Base-by-base conservation (phyloP, 345 rosid genomes). In the Tarenaya hassleriana region DNA sequence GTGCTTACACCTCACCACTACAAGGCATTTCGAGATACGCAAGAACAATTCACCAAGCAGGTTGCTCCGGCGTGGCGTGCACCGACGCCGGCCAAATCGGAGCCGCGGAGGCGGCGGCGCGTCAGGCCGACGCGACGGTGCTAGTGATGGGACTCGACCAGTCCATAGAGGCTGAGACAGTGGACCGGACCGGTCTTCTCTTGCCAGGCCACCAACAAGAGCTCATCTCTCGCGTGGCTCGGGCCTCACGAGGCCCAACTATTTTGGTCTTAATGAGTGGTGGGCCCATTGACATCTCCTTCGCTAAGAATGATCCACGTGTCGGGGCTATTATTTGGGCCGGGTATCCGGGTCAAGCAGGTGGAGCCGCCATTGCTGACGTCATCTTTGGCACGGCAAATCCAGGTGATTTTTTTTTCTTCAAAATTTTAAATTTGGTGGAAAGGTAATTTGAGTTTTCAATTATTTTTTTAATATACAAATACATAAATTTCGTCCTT, bases 281-380 rank as follows among this genome's bases (percentile, higher is more conserved):
- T 7, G 96, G 98, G 4, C 95, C 98, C 0, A 41, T 92, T 9
- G 98, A 92, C 49, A 71, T 92, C 20, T 48, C 96, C 0, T 84
- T 92, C 35, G 98, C 98, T 6, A 92, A 92, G 55, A 52, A 81
- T n/a, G 69, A 88, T 41, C 83, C 79, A n/a, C 75, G 82, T 41
- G 38, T 92, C 2, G 62, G 84, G 17, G 86, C 94, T 43, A 85
- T 92, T 46, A 31, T 92, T 15, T 92, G 98, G 98, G 96, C 80
- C n/a, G 98, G 98, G 42, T 92, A 92, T 68, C 98, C 98, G 1
- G 98, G 98, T 46, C 94, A 92, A 65, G 94, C 83, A 3, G 98
- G 98, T 15, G 98, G 96, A 7, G 56, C 78, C 41, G 98, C 95
- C 27, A 80, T 91, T 10, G 98, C 83, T 5, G 84, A 91, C 14